phyloP scores from a whole-genome alignment of 192 early-diverging fungal genomes.

The Endogone sp. region DNA sequence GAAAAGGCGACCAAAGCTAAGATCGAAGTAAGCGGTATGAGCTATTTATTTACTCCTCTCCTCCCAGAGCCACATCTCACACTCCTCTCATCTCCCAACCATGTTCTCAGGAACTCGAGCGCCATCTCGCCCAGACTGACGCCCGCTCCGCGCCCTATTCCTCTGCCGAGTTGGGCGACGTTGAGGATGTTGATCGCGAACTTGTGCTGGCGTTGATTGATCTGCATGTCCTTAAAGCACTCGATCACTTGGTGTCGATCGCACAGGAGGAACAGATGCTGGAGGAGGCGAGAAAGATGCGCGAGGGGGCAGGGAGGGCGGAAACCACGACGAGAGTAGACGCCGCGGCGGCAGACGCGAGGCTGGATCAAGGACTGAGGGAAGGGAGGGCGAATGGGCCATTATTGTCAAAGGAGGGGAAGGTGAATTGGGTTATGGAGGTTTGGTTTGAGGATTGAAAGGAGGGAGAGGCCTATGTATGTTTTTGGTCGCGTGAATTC shows the following conservation, averaged over 20 bases:
- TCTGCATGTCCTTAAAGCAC: constrained; percentile 63
- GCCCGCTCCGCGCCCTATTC: constrained; percentile 21
- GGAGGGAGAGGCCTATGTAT: no score
- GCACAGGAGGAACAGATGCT: constrained; percentile 79
- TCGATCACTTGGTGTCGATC: constrained; percentile 67
- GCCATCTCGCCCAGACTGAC: constrained; percentile 1
- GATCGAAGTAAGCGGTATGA: constrained; percentile 25
- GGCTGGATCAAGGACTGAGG: constrained; percentile 2
- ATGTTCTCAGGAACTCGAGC: neutral
- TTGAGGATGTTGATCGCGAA: constrained; percentile 78
- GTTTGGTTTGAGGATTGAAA: neutral
- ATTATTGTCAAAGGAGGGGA: constrained; percentile 45
- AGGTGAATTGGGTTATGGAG: constrained; percentile 11
- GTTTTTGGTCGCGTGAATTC: no score
- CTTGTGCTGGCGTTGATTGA: constrained; percentile 68
- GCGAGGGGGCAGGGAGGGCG: constrained; percentile 22
- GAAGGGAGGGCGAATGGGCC: constrained; percentile 44
- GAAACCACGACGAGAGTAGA: constrained; percentile 10
- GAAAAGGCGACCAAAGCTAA: constrained; percentile 68
- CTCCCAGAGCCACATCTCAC: neutral
- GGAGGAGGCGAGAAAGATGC: constrained; percentile 58
- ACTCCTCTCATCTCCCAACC: neutral
- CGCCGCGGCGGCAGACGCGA: neutral
- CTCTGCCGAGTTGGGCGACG: constrained; percentile 40
- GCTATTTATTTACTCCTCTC: neutral